Percentiles rank a stretch among this genome's conserved stretches.
These are phyloP conservation scores for Lichina pygmaea DNA, from an alignment of 495 filamentous ascomycete genomes.

Conservation along the genomic window DNA sequence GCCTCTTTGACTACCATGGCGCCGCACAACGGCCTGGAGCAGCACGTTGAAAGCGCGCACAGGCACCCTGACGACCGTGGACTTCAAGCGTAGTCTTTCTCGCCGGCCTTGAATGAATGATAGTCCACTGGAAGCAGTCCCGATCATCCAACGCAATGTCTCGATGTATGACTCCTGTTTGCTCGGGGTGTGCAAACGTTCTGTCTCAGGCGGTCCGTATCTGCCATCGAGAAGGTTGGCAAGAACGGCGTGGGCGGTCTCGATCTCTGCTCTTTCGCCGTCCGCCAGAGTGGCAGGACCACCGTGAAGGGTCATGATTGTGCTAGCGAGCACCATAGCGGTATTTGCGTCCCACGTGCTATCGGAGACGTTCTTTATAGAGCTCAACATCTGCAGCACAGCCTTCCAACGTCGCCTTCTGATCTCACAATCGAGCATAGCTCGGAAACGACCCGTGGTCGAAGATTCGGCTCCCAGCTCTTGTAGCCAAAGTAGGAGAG, in stretches of 20 bases:
- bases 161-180: not conserved
- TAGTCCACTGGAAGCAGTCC: constrained; percentile 7
- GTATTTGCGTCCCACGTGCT: constrained; percentile 16
- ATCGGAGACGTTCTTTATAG: constrained; percentile 16
- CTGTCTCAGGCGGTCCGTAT: not conserved
- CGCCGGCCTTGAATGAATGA: not conserved
- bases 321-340: constrained; percentile 11
- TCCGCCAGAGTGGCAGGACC: not conserved
- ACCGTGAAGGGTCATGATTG: not conserved
- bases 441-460: constrained; percentile 17
- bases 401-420: constrained; percentile 7
- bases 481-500: not conserved
- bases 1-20: constrained; percentile 16
- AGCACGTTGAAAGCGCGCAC: constrained; percentile 19
- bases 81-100: too few relatives aligned
- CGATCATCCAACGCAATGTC: not conserved
- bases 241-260: not conserved
- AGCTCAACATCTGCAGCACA: constrained; percentile 13
- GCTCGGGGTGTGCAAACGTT: not conserved
- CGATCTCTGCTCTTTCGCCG: not conserved
- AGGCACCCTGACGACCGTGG: constrained; percentile 1
- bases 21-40: constrained; percentile 20
- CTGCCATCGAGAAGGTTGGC: not conserved
- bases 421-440: constrained; percentile 23
- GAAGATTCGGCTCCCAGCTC: not conserved